Conservation (phyloP, 2,329 filamentous ascomycete species). For the Fusarium tupiense region DNA sequence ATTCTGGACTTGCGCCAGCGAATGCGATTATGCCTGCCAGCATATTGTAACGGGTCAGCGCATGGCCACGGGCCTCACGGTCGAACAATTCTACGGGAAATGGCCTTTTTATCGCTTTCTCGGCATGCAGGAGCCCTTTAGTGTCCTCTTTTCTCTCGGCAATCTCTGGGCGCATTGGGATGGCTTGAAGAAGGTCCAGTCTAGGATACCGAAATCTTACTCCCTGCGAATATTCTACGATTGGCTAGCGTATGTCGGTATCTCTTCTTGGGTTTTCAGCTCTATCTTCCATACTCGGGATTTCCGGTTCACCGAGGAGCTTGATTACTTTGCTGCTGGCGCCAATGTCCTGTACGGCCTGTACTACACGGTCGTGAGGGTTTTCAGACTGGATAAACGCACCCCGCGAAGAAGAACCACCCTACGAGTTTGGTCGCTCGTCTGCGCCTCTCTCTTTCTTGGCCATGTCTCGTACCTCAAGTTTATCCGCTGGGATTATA, state of each 20-base stretch:
- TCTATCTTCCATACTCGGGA: conserved; percentile 94
- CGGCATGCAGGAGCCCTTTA: conserved; percentile 94
- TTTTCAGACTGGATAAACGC: conserved; percentile 80
- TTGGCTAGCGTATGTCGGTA: conserved; percentile 80
- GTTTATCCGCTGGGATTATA: conserved; percentile 91
- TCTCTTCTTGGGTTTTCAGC: conserved; percentile 87
- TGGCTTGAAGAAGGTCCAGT: conserved; percentile 77
- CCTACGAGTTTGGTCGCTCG: conserved; percentile 77
- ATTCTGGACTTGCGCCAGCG: conserved; percentile 89
- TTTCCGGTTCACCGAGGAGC: conserved; percentile 84
- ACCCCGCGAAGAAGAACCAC: conserved; percentile 57
- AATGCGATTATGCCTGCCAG: conserved; percentile 99
- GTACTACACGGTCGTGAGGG: conserved; percentile 83
- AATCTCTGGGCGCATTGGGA: conserved; percentile 88
- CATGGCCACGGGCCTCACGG: conserved; percentile 68
- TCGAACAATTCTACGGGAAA: conserved; percentile 97
- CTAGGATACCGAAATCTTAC: conserved; percentile 77
- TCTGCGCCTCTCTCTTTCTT: conserved; percentile 77
- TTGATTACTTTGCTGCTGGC: conserved; percentile 96
- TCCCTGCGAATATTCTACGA: conserved; percentile 83
- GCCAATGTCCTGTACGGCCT: conserved; percentile 90
- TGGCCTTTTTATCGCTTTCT: conserved; percentile 94
- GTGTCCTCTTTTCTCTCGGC: conserved; percentile 89
- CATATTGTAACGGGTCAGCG: conserved; percentile 85
- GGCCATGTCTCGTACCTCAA: conserved; percentile 86